Conservation (phyloP, 2,329 filamentous ascomycete species). For the Grosmannia huntii region DNA sequence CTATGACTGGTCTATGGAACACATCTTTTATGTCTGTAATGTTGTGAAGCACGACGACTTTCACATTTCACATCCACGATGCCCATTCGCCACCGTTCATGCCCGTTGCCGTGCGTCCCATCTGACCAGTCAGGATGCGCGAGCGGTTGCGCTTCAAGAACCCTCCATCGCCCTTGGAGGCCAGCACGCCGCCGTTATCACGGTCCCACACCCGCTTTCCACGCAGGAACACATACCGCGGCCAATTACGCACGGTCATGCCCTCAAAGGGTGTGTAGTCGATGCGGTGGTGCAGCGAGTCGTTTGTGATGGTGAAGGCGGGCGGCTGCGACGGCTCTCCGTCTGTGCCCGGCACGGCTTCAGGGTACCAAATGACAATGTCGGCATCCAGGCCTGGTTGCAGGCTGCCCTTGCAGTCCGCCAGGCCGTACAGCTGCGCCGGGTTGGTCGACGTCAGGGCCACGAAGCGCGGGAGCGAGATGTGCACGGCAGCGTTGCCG, state of each 20-base stretch:
- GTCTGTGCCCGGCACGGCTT: constrained; percentile 11
- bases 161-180: constrained; percentile 31
- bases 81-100: constrained; percentile 9
- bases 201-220: constrained; percentile 45
- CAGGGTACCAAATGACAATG: constrained; percentile 45
- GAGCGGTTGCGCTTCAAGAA: constrained; percentile 28
- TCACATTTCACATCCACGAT: constrained; percentile 10
- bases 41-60: background rate
- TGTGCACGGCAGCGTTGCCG: constrained; percentile 13
- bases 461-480: constrained; percentile 37
- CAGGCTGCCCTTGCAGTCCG: constrained; percentile 34
- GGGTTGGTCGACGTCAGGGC: constrained; percentile 40
- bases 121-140: constrained; percentile 12
- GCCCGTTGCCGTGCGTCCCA: constrained; percentile 8
- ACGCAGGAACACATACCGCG: constrained; percentile 43
- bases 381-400: constrained; percentile 42
- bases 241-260: constrained; percentile 43
- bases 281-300: constrained; percentile 44
- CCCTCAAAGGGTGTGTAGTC: constrained; percentile 53
- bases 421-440: constrained; percentile 43
- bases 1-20: background rate
- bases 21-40: background rate
- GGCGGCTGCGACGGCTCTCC: background rate
- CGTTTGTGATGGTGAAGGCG: constrained; percentile 21
- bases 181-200: constrained; percentile 35